These are phyloP conservation scores for Trichoderma simmonsii DNA, from an alignment of 2,329 filamentous ascomycete genomes.

Conservation along the genomic window DNA sequence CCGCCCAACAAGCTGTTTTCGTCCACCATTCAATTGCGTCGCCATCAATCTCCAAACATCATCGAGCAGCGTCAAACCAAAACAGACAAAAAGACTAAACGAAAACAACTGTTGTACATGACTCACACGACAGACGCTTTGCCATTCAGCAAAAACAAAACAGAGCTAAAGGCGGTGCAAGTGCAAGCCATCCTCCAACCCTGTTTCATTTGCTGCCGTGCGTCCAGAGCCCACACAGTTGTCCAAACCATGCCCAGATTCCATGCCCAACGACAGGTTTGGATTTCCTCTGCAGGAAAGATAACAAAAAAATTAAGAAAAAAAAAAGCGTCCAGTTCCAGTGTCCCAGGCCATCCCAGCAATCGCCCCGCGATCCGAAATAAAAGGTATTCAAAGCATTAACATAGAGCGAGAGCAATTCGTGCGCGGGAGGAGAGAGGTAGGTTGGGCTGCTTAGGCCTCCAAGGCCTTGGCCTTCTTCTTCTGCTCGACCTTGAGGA, in stretches of 20 bases:
- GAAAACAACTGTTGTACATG: slow-evolving; percentile 19
- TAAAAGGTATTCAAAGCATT: slow-evolving; percentile 15
- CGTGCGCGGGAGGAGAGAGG: not conserved
- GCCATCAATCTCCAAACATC: slow-evolving; percentile 12
- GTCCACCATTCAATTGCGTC: slow-evolving; percentile 13
- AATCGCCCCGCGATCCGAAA: slow-evolving; percentile 12
- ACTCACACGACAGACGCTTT: slow-evolving; percentile 4
- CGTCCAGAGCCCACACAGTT: slow-evolving; percentile 17
- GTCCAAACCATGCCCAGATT: slow-evolving; percentile 15
- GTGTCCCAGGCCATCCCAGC: slow-evolving; percentile 16
- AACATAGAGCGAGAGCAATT: slow-evolving; percentile 12
- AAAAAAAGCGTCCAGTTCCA: not conserved
- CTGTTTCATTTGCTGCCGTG: not conserved
- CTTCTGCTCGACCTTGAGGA: slow-evolving; percentile 97
- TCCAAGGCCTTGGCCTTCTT: slow-evolving; percentile 69
- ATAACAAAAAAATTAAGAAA: not conserved
- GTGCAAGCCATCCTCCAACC: not conserved
- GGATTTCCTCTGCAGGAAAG: slow-evolving; percentile 13
- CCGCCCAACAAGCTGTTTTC: slow-evolving; percentile 8
- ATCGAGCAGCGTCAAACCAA: slow-evolving; percentile 7
- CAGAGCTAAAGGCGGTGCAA: not conserved
- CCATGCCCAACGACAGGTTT: slow-evolving; percentile 1
- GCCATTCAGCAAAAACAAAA: not conserved
- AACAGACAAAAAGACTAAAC: slow-evolving; percentile 8
- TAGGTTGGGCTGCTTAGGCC: slow-evolving; percentile 30